Conservation (phyloP, 2,329 filamentous ascomycete species). For the Aaosphaeria pasadenensis region DNA sequence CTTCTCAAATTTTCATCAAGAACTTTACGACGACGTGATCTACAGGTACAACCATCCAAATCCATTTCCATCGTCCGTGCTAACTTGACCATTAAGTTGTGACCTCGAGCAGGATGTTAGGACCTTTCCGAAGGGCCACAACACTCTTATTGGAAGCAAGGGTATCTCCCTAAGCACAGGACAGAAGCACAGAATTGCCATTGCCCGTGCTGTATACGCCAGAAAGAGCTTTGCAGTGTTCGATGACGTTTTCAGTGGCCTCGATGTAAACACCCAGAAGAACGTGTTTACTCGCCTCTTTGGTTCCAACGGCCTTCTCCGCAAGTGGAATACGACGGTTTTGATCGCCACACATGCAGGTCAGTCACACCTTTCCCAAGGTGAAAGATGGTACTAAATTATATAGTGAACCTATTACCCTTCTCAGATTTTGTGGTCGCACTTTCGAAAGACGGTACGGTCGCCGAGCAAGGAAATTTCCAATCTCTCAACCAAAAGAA, state of each 20-base stretch:
- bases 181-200: slow-evolving; percentile 92
- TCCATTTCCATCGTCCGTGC: background rate
- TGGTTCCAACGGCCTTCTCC: slow-evolving; percentile 39
- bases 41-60: background rate
- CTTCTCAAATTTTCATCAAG: slow-evolving; percentile 12
- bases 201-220: slow-evolving; percentile 70
- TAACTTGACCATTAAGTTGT: slow-evolving; percentile 2
- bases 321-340: slow-evolving; percentile 20
- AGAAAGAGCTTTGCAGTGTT: slow-evolving; percentile 42
- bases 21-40: slow-evolving; percentile 15
- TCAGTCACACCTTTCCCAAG: slow-evolving; percentile 19
- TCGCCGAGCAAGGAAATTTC: slow-evolving; percentile 34
- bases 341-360: slow-evolving; percentile 8
- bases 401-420: slow-evolving; percentile 35
- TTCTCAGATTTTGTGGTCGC: slow-evolving; percentile 7
- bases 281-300: slow-evolving; percentile 43
- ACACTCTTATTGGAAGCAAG: slow-evolving; percentile 45
- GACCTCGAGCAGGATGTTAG: slow-evolving; percentile 8
- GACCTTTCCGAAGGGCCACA: slow-evolving; percentile 8
- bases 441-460: slow-evolving; percentile 1
- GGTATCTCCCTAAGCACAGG: slow-evolving; percentile 52
- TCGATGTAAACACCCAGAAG: slow-evolving; percentile 46
- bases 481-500: slow-evolving; percentile 18
- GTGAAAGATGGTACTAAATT: background rate
- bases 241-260: slow-evolving; percentile 47